phyloP scores from a whole-genome alignment of 1,284 basidiomycete genomes.

The Puccinia horiana region DNA sequence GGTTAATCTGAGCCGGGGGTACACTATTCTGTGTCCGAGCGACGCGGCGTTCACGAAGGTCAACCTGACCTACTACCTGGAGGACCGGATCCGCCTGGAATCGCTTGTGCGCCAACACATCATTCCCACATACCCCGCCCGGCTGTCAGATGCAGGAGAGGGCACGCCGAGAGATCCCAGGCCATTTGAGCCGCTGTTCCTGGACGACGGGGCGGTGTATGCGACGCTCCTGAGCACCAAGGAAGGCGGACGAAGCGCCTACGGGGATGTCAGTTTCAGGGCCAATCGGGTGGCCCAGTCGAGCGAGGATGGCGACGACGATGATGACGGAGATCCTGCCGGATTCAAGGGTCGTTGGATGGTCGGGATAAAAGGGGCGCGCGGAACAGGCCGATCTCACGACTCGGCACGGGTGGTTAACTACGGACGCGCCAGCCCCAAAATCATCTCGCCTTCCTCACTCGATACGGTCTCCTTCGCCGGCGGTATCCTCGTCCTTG shows the following conservation, averaged over 20 bases:
- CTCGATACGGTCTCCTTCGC: background rate
- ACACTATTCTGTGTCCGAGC: slow-evolving; percentile 82
- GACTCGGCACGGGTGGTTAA: slow-evolving; percentile 76
- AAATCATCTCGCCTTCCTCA: slow-evolving; percentile 18
- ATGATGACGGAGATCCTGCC: slow-evolving; percentile 68
- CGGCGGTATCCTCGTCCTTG: slow-evolving; percentile 19
- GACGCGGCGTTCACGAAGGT: slow-evolving; percentile 88
- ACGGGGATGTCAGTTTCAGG: slow-evolving; percentile 79
- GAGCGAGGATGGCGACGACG: slow-evolving; percentile 70
- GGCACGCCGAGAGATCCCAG: slow-evolving; percentile 44
- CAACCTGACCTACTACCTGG: slow-evolving; percentile 77
- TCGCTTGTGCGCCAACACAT: slow-evolving; percentile 84
- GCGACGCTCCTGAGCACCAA: slow-evolving; percentile 68
- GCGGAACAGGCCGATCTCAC: slow-evolving; percentile 69
- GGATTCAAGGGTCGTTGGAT: slow-evolving; percentile 63
- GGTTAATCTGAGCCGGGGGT: slow-evolving; percentile 57
- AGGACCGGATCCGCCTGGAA: slow-evolving; percentile 62
- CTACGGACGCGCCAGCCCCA: slow-evolving; percentile 76
- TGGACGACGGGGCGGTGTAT: slow-evolving; percentile 73
- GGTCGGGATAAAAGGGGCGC: slow-evolving; percentile 86
- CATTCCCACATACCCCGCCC: slow-evolving; percentile 64
- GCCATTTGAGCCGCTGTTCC: slow-evolving; percentile 66
- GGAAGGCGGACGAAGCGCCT: slow-evolving; percentile 62
- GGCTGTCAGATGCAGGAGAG: slow-evolving; percentile 15
- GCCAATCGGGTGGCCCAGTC: too few species aligned